Evolutionary conservation across 805 yeast species (phyloP), one percentile per base, ranked within the genome.

Genomic region (Wickerhamomyces rabaulensis): DNA sequence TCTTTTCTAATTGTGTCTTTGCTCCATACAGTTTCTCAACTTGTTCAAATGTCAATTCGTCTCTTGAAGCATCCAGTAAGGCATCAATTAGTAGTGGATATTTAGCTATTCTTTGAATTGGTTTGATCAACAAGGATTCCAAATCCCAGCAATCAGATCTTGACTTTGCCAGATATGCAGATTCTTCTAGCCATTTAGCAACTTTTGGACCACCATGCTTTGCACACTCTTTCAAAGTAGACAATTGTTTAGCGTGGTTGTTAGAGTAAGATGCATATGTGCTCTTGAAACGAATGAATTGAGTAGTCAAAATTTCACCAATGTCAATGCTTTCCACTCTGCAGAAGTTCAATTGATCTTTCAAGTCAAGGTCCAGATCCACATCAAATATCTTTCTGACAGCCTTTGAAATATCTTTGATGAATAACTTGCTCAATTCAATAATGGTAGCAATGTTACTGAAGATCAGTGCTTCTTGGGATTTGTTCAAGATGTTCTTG

Each of bases 391-490:
- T 25, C 3, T 27, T 13, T 9, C 41, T 31, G 15, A 43, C 41
- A 4, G 36, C 31, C 31, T 50, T 52, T 2, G 37, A 40, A 2
- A 60, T 33, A 4, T 57, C 50, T 4, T 53, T 54, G 9, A 62
- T 33, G 17, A 73, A 63, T 4, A 67, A 45, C 15, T 60, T 57
- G 49, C 73, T 67, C 6, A 72, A 53, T 9, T 69, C 67, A 6
- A 64, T 46, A 27, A 76, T 63, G 2, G 72, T 64, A 15, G 63
- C 69, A 35, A 73, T 52, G 50, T 74, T 73, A 1, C 77, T 75
- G 60, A 76, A 75, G 2, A 76, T 51, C 8, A 67, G 44, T 6
- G 66, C 40, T 45, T 68, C 69, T 27, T 74, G 76, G 21, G 59
- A 58, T 6, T 54, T 43, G 22, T 66, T 53, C 10, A 74, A 53